A percentile compares a stretch with the other conserved stretches of the same genome.
These are phyloP conservation scores for Prunus salicina DNA, from an alignment of 306 rosid genomes.

Conservation along the genomic window DNA sequence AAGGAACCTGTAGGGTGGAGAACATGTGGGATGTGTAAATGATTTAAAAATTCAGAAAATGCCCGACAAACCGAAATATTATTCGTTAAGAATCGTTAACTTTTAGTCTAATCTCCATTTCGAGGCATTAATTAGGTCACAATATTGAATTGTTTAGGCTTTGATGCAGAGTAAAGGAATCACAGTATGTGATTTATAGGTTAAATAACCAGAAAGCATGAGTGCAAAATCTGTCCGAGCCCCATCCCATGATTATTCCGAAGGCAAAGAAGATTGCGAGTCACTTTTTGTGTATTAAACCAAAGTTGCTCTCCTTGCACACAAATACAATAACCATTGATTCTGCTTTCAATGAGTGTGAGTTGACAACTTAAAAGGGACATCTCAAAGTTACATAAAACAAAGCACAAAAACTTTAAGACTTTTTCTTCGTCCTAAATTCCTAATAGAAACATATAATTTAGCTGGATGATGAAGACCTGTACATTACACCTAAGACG, in stretches of 20 bases:
- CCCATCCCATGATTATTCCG: conserved; percentile 19
- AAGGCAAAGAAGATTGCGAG: conserved; percentile 6
- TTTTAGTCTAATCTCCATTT: conserved; percentile 18
- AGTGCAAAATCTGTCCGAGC: not conserved
- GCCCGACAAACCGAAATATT: conserved; percentile 29
- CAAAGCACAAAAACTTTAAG: not conserved
- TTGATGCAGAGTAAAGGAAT: conserved; percentile 5
- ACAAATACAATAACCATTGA: not conserved
- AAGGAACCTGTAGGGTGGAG: conserved; percentile 27
- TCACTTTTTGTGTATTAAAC: conserved; percentile 11
- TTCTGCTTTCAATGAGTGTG: conserved; percentile 20
- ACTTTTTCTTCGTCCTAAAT: not conserved
- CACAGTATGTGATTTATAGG: not conserved
- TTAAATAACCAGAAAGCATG: not conserved
- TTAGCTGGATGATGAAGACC: not conserved
- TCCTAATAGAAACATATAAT: not conserved
- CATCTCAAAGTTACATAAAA: not conserved
- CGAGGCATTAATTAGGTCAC: not conserved
- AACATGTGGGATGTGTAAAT: conserved; percentile 31
- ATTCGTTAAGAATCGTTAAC: conserved; percentile 14
- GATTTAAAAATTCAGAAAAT: conserved; percentile 27
- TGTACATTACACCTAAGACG: not conserved
- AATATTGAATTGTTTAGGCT: not conserved
- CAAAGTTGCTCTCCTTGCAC: not conserved
- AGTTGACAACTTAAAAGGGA: conserved; percentile 29